A percentile compares a stretch with the other conserved stretches of the same genome.
phyloP scores from a whole-genome alignment of 2,329 filamentous ascomycete species.

The Xylaria arbuscula region DNA sequence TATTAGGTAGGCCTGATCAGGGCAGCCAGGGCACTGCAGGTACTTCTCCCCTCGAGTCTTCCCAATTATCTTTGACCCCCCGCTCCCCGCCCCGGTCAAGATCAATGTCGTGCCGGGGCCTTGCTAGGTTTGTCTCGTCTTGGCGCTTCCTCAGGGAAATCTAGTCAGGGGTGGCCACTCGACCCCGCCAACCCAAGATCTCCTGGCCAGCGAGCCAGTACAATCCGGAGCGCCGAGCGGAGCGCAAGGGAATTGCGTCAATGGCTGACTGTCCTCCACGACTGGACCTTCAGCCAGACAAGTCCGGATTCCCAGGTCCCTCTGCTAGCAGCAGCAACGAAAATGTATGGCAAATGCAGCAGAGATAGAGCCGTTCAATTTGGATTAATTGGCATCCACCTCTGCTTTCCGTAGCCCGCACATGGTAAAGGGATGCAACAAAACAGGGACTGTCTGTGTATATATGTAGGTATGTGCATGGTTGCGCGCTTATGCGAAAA shows the following conservation, averaged over 20 bases:
- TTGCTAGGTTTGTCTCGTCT: constrained; percentile 30
- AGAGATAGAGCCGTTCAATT: background rate
- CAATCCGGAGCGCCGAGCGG: constrained; percentile 25
- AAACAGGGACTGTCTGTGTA: background rate
- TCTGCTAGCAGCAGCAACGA: background rate
- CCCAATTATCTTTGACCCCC: background rate
- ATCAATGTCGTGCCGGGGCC: constrained; percentile 29
- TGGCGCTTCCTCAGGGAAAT: constrained; percentile 35
- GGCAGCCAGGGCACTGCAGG: background rate
- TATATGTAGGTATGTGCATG: constrained; percentile 8
- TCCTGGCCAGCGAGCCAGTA: constrained; percentile 12
- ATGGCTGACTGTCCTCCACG: constrained; percentile 26
- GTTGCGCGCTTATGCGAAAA: constrained; percentile 24
- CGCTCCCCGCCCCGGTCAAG: constrained; percentile 20
- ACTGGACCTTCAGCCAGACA: constrained; percentile 1
- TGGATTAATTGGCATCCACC: background rate
- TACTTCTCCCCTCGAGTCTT: constrained; percentile 19
- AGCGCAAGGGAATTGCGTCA: constrained; percentile 31
- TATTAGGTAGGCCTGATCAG: background rate
- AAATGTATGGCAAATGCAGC: too few relatives aligned
- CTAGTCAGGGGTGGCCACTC: constrained; percentile 37
- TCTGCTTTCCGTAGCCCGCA: background rate
- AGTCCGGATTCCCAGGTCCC: background rate
- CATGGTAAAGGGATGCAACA: background rate
- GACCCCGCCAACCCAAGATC: constrained; percentile 41